A percentile compares a stretch with the other conserved stretches of the same genome.
phyloP scores from a whole-genome alignment of 495 filamentous ascomycete genomes.

The Paragyromitra xinjiangensis region DNA sequence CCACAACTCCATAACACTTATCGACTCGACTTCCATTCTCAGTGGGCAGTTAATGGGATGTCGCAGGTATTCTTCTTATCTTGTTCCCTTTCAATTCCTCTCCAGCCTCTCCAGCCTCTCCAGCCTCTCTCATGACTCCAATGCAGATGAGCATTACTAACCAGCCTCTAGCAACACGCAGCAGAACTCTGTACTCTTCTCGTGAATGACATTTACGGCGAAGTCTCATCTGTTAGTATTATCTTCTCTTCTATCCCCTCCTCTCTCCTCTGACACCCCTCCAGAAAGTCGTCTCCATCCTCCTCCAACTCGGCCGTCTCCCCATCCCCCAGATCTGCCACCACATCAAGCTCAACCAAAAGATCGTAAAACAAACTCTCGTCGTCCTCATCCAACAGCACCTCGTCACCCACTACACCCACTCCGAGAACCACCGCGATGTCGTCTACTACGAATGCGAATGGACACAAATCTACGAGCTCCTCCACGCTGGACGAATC shows the following conservation, averaged over 20 bases:
- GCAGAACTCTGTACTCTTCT: constrained; percentile 87
- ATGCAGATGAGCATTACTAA: constrained; percentile 44
- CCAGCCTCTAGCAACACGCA: constrained; percentile 61
- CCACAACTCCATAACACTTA: constrained; percentile 26
- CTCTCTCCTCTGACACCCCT: background rate
- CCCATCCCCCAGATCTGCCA: constrained; percentile 70
- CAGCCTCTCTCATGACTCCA: background rate
- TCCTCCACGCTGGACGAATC: constrained; percentile 84
- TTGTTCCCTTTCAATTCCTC: background rate
- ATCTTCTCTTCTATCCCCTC: constrained; percentile 38
- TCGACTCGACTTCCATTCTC: constrained; percentile 15
- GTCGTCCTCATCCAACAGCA: constrained; percentile 87
- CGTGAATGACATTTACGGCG: constrained; percentile 86
- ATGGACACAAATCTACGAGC: constrained; percentile 73
- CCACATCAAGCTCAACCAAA: constrained; percentile 71
- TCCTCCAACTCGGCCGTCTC: constrained; percentile 81
- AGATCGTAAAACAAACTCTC: constrained; percentile 78
- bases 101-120: background rate
- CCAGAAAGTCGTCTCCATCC: constrained; percentile 71
- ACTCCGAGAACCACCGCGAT: constrained; percentile 64
- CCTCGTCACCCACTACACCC: constrained; percentile 77
- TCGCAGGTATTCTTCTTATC: constrained; percentile 47
- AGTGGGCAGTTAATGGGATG: constrained; percentile 48
- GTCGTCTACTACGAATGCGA: constrained; percentile 74
- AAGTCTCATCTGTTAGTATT: constrained; percentile 82